Percentiles rank a stretch among this genome's conserved stretches.
These are phyloP conservation scores for Spergularia azorica DNA, from an alignment of 179 eudicot genomes.

Conservation along the genomic window DNA sequence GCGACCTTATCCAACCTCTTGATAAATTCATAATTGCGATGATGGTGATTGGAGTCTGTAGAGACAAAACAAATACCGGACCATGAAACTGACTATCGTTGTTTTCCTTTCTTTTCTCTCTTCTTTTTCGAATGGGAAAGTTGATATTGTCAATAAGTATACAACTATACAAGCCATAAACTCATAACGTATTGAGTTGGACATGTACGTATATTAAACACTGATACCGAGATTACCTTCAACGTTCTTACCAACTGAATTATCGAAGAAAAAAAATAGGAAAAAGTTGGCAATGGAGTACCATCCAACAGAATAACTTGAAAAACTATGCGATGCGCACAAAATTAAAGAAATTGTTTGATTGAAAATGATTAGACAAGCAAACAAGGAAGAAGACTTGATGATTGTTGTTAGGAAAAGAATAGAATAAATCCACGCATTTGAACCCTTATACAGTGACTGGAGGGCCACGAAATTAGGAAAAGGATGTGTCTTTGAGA, in stretches of 20 bases:
- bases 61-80: slow-evolving; percentile 16
- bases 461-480: background rate
- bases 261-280: too few relatives aligned
- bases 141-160: too few relatives aligned
- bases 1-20: slow-evolving; percentile 9
- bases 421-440: background rate
- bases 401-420: background rate
- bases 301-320: too few relatives aligned
- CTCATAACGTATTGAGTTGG: too few relatives aligned
- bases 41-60: background rate
- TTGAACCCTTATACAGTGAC: background rate
- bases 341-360: too few relatives aligned
- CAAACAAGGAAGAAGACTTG: background rate
- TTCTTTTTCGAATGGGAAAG: background rate
- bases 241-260: too few relatives aligned
- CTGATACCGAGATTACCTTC: too few relatives aligned
- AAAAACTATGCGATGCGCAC: too few relatives aligned
- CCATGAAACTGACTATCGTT: slow-evolving; percentile 17
- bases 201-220: too few relatives aligned
- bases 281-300: too few relatives aligned
- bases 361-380: background rate
- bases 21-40: slow-evolving; percentile 1
- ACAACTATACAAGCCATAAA: too few relatives aligned
- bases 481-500: background rate
- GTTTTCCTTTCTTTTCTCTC: background rate